Base-by-base conservation (phyloP, 805 yeast genomes). In the Metschnikowia colocasiae region DNA sequence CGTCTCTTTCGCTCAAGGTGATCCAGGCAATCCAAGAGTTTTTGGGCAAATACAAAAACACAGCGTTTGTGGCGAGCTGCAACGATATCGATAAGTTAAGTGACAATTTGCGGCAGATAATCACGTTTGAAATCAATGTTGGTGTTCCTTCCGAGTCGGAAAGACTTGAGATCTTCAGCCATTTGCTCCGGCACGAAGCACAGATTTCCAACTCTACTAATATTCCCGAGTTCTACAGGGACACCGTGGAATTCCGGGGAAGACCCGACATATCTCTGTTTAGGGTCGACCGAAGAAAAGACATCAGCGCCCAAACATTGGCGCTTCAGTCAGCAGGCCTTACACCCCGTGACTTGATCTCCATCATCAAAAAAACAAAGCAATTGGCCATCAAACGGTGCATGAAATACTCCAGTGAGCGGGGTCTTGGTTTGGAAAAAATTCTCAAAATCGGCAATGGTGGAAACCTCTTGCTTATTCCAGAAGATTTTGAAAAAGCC, bases 281-380 rank as follows among this genome's bases (percentile, higher is more conserved):
- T n/a, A 59, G 57, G 10, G 65, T 60, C 43, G 52, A 51, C 12
- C 55, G 59, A 15, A 55, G 76, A 43, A 58, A 53, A 27, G 76
- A 62, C 30, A 79, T 90, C 3, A 75, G 81, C 2, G 56, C 78
- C 5, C 66, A 73, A 1, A 66, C 79, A 0, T 68, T 94, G 26
- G 85, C 97, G 0, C 67, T 86, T 42, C 96, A 90, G 58, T 86
- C 96, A 49, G 98, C 98, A 2, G 98, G 98, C 18, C 72, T 92
- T 46, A 86, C 94, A 0, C 95, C 97, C 1, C 73, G 85, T 18
- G 97, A 94, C 62, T 70, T 92, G 40, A 68, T 68, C 3, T 80
- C 92, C 0, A 87, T 90, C 49, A 79, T 90, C 4, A 74, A 78
- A 16, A 78, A 76, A 44, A 84, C 96, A 1, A 80, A 81, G 54